Evolutionary conservation across 306 rosid genomes (phyloP).

Genomic region (Dalbergia cochinchinensis): DNA sequence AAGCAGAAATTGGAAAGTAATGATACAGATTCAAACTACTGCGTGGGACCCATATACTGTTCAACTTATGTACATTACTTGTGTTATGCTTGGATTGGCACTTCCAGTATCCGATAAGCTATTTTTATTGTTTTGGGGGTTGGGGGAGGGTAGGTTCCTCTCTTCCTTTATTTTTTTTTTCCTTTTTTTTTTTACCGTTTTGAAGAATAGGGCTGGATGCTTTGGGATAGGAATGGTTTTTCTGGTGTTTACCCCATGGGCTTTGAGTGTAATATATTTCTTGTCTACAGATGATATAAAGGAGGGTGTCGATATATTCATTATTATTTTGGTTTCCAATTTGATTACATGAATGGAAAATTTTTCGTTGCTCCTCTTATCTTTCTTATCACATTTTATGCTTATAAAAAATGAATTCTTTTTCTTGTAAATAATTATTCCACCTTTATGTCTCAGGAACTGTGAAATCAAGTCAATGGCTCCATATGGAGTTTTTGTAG

Average conservation of each 20-base stretch:
- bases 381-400: not conserved
- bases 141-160: not conserved
- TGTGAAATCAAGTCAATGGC: constrained; percentile 88
- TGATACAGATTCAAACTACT: constrained; percentile 18
- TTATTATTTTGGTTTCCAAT: not conserved
- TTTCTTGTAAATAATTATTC: constrained; percentile 11
- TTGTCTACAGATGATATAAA: not conserved
- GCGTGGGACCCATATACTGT: constrained; percentile 2
- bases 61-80: constrained; percentile 18
- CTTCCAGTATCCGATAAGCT: not conserved
- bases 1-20: not conserved
- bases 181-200: too few relatives aligned
- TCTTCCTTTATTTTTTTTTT: too few relatives aligned
- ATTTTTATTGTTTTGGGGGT: not conserved
- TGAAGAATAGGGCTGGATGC: constrained; percentile 15
- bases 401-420: too few relatives aligned
- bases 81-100: constrained; percentile 8
- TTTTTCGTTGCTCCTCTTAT: not conserved
- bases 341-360: not conserved
- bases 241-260: constrained; percentile 2
- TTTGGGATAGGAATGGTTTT: constrained; percentile 13
- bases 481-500: constrained; percentile 88
- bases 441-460: constrained; percentile 60
- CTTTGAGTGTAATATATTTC: not conserved
- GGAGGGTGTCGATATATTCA: not conserved